Conservation (phyloP, 768 basidiomycete species). For the Termitomyces sp. region DNA sequence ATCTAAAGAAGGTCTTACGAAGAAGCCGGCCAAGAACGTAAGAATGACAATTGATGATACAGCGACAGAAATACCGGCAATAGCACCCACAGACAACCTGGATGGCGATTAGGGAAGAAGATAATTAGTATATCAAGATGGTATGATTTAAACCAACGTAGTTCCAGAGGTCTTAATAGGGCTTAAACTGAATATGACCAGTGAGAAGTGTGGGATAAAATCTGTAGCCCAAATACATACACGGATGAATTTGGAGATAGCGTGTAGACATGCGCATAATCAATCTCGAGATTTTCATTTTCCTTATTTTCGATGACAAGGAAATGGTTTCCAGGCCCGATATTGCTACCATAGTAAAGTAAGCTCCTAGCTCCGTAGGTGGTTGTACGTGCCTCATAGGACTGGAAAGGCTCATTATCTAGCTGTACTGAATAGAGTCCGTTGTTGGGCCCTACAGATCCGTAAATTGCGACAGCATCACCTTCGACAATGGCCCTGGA, state of each 20-base stretch:
- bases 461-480: slow-evolving; percentile 1
- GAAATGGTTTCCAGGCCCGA: neutral
- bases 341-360: neutral
- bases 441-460: neutral
- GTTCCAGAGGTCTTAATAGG: neutral
- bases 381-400: neutral
- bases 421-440: slow-evolving; percentile 1
- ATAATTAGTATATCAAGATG: neutral
- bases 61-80: neutral
- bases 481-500: neutral
- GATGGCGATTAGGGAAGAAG: neutral
- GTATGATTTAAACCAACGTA: neutral
- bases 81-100: neutral
- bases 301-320: neutral
- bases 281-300: neutral
- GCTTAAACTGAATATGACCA: neutral
- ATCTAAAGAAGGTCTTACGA: neutral
- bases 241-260: neutral
- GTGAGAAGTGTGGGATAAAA: neutral
- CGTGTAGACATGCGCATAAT: neutral
- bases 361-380: neutral
- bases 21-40: neutral
- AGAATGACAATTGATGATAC: neutral
- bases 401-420: neutral
- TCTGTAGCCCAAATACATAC: neutral